A percentile compares a stretch with the other conserved stretches of the same genome.
Evolutionary conservation across 768 basidiomycete species (phyloP).

Genomic region (Gyrodon lividus): DNA sequence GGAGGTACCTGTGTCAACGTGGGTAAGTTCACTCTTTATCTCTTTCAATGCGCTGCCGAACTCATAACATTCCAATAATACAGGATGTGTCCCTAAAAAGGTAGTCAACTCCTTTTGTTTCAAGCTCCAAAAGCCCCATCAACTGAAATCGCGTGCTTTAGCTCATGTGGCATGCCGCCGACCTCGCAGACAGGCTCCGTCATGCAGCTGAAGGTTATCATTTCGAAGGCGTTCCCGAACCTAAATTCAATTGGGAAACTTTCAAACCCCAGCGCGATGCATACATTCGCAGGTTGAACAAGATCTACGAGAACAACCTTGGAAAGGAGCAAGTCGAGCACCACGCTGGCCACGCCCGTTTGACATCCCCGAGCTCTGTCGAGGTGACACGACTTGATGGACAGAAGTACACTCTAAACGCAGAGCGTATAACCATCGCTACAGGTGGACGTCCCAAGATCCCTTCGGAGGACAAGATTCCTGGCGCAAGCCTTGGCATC

Average conservation of each 20-base stretch:
- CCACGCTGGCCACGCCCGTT: slow-evolving; percentile 73
- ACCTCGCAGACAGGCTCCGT: slow-evolving; percentile 80
- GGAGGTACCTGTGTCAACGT: slow-evolving; percentile 99
- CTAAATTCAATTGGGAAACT: slow-evolving; percentile 82
- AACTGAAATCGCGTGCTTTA: slow-evolving; percentile 29
- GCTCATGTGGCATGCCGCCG: slow-evolving; percentile 99
- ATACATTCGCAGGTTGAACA: slow-evolving; percentile 87
- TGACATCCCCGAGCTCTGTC: slow-evolving; percentile 67
- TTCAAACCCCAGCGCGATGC: slow-evolving; percentile 96
- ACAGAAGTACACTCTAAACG: slow-evolving; percentile 65
- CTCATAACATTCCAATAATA: slow-evolving; percentile 9
- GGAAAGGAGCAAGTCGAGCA: slow-evolving; percentile 85
- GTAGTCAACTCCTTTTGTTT: slow-evolving; percentile 32
- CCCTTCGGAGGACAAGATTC: slow-evolving; percentile 76
- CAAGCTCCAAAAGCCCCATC: background rate
- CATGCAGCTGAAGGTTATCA: slow-evolving; percentile 75
- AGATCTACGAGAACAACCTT: slow-evolving; percentile 89
- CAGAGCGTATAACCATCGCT: slow-evolving; percentile 79
- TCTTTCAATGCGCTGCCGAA: background rate
- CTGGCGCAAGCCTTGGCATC: slow-evolving; percentile 89
- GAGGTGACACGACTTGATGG: slow-evolving; percentile 73
- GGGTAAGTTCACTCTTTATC: slow-evolving; percentile 49
- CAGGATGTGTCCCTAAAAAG: slow-evolving; percentile 98
- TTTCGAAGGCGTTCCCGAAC: slow-evolving; percentile 55
- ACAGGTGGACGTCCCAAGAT: slow-evolving; percentile 83